Evolutionary conservation across 768 basidiomycete genomes (phyloP).

Genomic region (Hericium coralloides): DNA sequence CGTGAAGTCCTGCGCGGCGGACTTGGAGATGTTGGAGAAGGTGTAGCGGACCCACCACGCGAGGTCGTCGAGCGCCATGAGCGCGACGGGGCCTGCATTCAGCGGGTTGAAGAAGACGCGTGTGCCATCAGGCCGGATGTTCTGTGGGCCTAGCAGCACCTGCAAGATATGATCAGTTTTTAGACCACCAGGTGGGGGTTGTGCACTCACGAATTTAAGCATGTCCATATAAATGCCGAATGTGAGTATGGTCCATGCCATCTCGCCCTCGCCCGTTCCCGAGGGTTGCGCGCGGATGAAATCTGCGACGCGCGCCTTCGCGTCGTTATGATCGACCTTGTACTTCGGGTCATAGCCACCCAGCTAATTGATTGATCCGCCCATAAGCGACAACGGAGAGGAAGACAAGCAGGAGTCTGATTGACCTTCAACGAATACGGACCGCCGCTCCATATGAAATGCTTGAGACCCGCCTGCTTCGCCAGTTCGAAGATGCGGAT

Average conservation of each 20-base stretch:
- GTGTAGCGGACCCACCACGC: neutral
- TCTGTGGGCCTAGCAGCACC: neutral
- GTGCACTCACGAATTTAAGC: conserved; percentile 6
- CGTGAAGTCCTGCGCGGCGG: neutral
- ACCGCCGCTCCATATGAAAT: conserved; percentile 15
- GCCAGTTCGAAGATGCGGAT: conserved; percentile 14
- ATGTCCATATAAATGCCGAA: conserved; percentile 12
- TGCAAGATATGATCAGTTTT: neutral
- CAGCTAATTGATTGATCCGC: neutral
- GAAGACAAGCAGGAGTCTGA: neutral
- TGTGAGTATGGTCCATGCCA: neutral
- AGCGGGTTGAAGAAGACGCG: neutral
- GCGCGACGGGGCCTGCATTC: neutral
- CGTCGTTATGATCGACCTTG: neutral
- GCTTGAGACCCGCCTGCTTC: conserved; percentile 7
- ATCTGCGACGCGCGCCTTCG: neutral
- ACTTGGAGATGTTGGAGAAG: neutral
- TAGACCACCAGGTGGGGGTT: neutral
- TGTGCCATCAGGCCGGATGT: neutral
- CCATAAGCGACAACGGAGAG: neutral
- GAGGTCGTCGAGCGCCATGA: neutral
- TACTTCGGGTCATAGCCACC: neutral
- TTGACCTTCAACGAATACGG: conserved; percentile 2
- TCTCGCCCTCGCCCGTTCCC: neutral
- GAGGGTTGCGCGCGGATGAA: neutral